A percentile compares a stretch with the other conserved stretches of the same genome.
These are phyloP conservation scores for Daldinia decipiens DNA, from an alignment of 495 filamentous ascomycete species.

Conservation along the genomic window DNA sequence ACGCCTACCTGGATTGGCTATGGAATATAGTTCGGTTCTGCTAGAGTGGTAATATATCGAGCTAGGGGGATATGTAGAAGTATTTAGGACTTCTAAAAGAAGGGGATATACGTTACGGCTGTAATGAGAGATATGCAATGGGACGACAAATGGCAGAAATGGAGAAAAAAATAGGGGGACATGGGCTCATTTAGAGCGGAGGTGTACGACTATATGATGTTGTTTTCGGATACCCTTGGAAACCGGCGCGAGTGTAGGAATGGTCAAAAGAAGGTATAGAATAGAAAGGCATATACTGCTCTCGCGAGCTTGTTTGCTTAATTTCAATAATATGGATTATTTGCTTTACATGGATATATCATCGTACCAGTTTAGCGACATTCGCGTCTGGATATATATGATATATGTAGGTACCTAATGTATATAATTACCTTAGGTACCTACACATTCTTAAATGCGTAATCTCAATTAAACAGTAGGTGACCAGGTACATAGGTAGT, in stretches of 20 bases:
- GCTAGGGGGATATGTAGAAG: background rate
- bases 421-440: too few species aligned
- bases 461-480: too few species aligned
- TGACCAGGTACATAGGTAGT: too few species aligned
- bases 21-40: constrained; percentile 16
- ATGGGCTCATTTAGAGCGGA: constrained; percentile 39
- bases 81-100: constrained; percentile 4
- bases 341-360: constrained; percentile 3
- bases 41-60: constrained; percentile 22
- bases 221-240: constrained; percentile 49
- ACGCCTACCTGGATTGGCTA: constrained; percentile 27
- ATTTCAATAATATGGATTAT: constrained; percentile 33
- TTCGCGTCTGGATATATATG: too few species aligned
- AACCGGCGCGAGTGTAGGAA: constrained; percentile 33
- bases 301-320: constrained; percentile 35
- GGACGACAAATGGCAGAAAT: constrained; percentile 36
- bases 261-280: constrained; percentile 37
- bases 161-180: constrained; percentile 30
- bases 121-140: constrained; percentile 26
- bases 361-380: background rate
- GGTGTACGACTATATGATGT: constrained; percentile 49
- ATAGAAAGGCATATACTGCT: constrained; percentile 42
- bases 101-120: constrained; percentile 15
- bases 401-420: too few species aligned
- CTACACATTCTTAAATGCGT: too few species aligned